phyloP scores from a whole-genome alignment of 257 asterid genomes.

The Haberlea rhodopensis region DNA sequence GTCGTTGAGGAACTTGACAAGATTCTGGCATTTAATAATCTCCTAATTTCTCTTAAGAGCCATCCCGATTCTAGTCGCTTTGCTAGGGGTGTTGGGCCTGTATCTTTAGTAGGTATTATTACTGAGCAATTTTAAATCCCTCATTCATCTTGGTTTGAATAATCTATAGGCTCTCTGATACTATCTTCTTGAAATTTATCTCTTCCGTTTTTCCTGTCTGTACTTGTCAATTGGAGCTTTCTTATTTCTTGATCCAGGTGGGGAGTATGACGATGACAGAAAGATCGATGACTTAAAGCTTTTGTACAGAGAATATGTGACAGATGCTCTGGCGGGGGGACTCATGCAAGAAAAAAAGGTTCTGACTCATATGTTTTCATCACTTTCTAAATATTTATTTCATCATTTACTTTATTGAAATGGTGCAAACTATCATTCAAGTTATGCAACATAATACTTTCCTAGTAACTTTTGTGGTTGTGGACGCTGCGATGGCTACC shows the following conservation, averaged over 20 bases:
- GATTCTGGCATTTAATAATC: constrained; percentile 66
- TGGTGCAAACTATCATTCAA: background rate
- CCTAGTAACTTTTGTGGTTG: constrained; percentile 15
- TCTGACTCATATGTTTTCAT: background rate
- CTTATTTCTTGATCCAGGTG: constrained; percentile 50
- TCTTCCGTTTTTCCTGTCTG: constrained; percentile 11
- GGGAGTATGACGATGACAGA: constrained; percentile 74
- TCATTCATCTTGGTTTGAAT: constrained; percentile 20
- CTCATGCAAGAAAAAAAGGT: constrained; percentile 91
- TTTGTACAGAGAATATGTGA: constrained; percentile 65
- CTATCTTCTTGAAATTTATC: background rate
- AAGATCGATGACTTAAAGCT: constrained; percentile 78
- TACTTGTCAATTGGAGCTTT: constrained; percentile 26
- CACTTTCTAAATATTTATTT: constrained; percentile 1
- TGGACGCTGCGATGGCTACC: no score
- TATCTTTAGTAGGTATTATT: constrained; percentile 64
- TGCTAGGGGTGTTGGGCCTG: constrained; percentile 83
- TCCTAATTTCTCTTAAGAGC: constrained; percentile 61
- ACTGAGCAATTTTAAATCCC: constrained; percentile 11
- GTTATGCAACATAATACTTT: background rate
- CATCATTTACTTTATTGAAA: constrained; percentile 7
- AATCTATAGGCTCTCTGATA: constrained; percentile 18
- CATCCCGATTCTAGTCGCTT: constrained; percentile 79
- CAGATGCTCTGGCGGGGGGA: constrained; percentile 75
- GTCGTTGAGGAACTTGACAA: constrained; percentile 76